Evolutionary conservation across 2,329 filamentous ascomycete species (phyloP), one percentile per base, ranked within the genome.

Genomic region (Alternaria triticina): DNA sequence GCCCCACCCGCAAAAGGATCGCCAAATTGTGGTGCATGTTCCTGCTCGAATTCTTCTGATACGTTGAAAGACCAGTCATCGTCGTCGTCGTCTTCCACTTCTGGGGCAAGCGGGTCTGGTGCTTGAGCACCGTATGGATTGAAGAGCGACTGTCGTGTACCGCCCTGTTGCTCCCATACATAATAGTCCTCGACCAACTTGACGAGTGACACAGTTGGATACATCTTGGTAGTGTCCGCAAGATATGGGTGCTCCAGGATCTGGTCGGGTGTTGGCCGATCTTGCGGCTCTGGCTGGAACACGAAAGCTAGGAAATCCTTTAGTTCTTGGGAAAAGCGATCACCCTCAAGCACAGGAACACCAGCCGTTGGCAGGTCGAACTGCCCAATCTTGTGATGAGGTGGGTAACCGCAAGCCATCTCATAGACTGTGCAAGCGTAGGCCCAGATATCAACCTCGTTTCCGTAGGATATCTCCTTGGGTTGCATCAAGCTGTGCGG

Each of bases 391-490:
- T 67, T 70, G 45, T 87, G 88, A 68, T 91, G 91, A 0, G 92
- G 92, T 3, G 92, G 91, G 17, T 90, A 82, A 1, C 92, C 92
- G 5, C 90, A 93, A 1, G 92, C 91, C 78, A 95, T 92, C 78
- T 96, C 92, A 72, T 88, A 93, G 2, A 93, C 85, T 77, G 94
- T 91, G 65, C 91, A 91, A 2, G 92, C 93, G 75, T 93, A 94
- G 3, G 92, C 91, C 92, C 93, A 96, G 54, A 94, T 93, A 71
- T 96, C 92, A 46, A 86, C 80, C 59, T 86, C 84, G 7, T 78
- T 82, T 11, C 84, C 83, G 68, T 86, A 86, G 3, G 76, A 69
- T 33, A 80, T 74, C 55, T 80, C 89, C 13, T 88, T 90, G 62
- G 90, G 75, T 20, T 71, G 68, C 3, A 73, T 56, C 13, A 71